phyloP scores from a whole-genome alignment of 306 rosid genomes.

The Crotalaria pallida region DNA sequence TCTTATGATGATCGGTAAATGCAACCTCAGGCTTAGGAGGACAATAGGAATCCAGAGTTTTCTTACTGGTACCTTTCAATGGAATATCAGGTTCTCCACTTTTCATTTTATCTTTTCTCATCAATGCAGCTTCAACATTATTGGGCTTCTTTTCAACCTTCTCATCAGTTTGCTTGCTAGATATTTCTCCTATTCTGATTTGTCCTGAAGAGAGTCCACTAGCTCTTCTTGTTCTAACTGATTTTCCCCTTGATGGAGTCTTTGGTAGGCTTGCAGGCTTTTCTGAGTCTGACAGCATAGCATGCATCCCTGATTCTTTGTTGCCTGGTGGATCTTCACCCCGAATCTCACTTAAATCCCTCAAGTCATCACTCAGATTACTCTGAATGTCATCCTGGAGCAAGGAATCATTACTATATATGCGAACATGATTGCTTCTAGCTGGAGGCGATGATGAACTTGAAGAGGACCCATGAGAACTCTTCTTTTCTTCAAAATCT shows the following conservation, averaged over 20 bases:
- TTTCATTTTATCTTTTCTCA: conserved; percentile 40
- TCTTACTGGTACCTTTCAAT: conserved; percentile 21
- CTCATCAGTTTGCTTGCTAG: conserved; percentile 35
- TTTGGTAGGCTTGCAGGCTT: conserved; percentile 33
- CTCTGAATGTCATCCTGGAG: conserved; percentile 25
- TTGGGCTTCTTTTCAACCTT: conserved; percentile 32
- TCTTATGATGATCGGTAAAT: conserved; percentile 17
- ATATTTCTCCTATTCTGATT: conserved; percentile 29
- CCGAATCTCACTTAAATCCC: conserved; percentile 28
- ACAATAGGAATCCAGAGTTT: conserved; percentile 22
- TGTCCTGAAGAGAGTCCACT: conserved; percentile 31
- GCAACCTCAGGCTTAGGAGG: conserved; percentile 30
- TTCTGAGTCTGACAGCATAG: conserved; percentile 29
- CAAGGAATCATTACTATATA: conserved; percentile 30
- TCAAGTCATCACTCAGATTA: conserved; percentile 28
- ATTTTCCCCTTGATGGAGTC: conserved; percentile 57
- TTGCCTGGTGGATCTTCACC: conserved; percentile 24
- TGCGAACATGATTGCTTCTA: conserved; percentile 37
- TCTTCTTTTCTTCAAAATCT: conserved; percentile 29
- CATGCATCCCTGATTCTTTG: conserved; percentile 29
- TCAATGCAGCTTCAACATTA: conserved; percentile 22
- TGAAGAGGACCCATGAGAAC: conserved; percentile 34
- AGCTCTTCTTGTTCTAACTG: conserved; percentile 76
- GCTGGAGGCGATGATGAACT: conserved; percentile 32
- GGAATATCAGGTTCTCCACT: conserved; percentile 31